Evolutionary conservation across 1,284 basidiomycete species (phyloP), one percentile per base, ranked within the genome.

Genomic region (Laetiporus sulphureus): DNA sequence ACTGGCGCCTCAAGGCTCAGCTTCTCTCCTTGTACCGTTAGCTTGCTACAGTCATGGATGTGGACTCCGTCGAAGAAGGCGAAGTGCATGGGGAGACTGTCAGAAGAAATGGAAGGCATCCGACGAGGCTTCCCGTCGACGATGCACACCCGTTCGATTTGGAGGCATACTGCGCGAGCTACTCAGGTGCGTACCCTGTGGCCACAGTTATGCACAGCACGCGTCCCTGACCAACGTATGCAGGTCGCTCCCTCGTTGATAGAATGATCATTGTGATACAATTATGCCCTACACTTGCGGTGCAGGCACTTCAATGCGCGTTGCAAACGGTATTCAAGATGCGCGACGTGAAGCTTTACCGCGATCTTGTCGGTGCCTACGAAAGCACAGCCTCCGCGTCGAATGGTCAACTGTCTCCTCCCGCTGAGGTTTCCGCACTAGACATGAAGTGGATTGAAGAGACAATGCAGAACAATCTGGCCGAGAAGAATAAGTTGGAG

Each of bases 141-240:
- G 83, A 84, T 40, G 69, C 72, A 1, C 84, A 88, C 57, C 84
- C 87, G 2, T 89, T 88, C 56, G 87, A 90, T 54, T 70, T 90
- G 36, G 87, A 90, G 47, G 61, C 75, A 23, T 81, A 82, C 54
- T 75, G 80, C 42, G 67, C 77, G 27, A 73, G 73, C 38, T 83
- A 84, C 61, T 65, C 71, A 47, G 79, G 82, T 80, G 48, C n/a
- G n/a, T n/a, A 36, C 65, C 36, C 27, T 40, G 6, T 30, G 19
- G 20, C 24, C 19, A 44, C 32, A 2, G 11, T 24, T 10, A 21
- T 23, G 11, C 19, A 7, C 6, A 11, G 24, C 32, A 30, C 21
- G 15, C 23, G n/a, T 18, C 32, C 31, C 36, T 25, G n/a, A 15
- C 16, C 34, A 21, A 19, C 13, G 6, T 20, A 25, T 42, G 8